Conservation (phyloP, 1,139 yeast genomes). For the Geotrichum carabidarum region DNA sequence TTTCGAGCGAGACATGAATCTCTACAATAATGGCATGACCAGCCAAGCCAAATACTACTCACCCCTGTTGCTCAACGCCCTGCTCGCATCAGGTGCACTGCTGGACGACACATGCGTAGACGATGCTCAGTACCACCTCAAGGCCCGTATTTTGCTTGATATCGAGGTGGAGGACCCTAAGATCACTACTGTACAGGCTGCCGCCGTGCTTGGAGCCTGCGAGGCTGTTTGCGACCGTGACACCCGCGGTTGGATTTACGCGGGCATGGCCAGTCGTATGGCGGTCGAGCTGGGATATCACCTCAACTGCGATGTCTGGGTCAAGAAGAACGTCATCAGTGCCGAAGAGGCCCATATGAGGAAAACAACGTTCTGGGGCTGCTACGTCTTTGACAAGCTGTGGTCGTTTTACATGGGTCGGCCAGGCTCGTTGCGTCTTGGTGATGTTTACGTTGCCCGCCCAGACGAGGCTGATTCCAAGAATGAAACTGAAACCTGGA, state of each 20-base stretch:
- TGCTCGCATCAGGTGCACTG: conserved; percentile 27
- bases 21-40: conserved; percentile 9
- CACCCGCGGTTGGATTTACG: conserved; percentile 29
- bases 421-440: conserved; percentile 26
- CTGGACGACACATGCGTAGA: conserved; percentile 20
- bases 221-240: conserved; percentile 29
- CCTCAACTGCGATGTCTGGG: conserved; percentile 23
- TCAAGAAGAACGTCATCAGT: conserved; percentile 23
- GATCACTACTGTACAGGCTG: conserved; percentile 28
- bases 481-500: conserved; percentile 19
- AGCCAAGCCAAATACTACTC: conserved; percentile 25
- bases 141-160: conserved; percentile 20
- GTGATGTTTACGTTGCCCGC: conserved; percentile 23
- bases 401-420: conserved; percentile 30
- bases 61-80: conserved; percentile 25
- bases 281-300: conserved; percentile 30
- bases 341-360: conserved; percentile 26
- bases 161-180: conserved; percentile 21
- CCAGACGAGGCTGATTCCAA: conserved; percentile 16
- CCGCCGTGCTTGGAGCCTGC: conserved; percentile 24
- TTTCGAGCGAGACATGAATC: conserved; percentile 24
- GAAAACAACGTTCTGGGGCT: conserved; percentile 29
- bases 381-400: conserved; percentile 28
- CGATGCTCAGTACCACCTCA: conserved; percentile 15
- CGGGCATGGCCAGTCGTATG: conserved; percentile 31